Evolutionary conservation across 805 yeast genomes (phyloP).

Genomic region (Naumovozyma dairenensis): DNA sequence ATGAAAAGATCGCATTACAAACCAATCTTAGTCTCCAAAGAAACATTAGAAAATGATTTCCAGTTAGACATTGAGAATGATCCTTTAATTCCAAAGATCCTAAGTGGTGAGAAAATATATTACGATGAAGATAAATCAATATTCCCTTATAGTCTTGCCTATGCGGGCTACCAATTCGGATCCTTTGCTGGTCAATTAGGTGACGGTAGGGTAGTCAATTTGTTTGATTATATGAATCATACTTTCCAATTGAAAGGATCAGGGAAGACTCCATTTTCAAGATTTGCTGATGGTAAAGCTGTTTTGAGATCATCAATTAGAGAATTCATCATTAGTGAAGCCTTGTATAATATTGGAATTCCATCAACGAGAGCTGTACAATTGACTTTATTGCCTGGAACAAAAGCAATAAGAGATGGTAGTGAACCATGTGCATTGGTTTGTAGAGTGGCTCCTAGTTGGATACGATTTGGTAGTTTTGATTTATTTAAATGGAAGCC

Average conservation of each 20-base stretch:
- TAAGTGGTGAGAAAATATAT: constrained; percentile 48
- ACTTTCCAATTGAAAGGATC: constrained; percentile 78
- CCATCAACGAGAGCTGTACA: constrained; percentile 82
- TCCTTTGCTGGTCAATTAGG: constrained; percentile 95
- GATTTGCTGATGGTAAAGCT: constrained; percentile 97
- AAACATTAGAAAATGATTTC: constrained; percentile 42
- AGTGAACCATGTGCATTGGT: constrained; percentile 79
- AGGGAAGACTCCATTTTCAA: constrained; percentile 82
- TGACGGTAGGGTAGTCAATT: constrained; percentile 81
- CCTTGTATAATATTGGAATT: constrained; percentile 67
- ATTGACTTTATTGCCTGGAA: constrained; percentile 60
- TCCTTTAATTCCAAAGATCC: constrained; percentile 40
- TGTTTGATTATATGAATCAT: constrained; percentile 57
- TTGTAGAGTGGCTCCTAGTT: constrained; percentile 69
- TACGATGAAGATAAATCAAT: constrained; percentile 34
- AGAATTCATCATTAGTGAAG: constrained; percentile 79
- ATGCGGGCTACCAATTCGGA: constrained; percentile 96
- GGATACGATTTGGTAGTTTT: constrained; percentile 85
- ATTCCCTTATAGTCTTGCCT: constrained; percentile 81
- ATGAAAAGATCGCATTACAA: constrained; percentile 43
- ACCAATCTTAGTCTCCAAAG: constrained; percentile 47
- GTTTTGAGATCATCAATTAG: constrained; percentile 79
- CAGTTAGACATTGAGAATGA: constrained; percentile 42
- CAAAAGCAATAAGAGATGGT: constrained; percentile 57
- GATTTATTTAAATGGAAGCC: constrained; percentile 71